A percentile compares a stretch with the other conserved stretches of the same genome.
phyloP scores from a whole-genome alignment of 768 basidiomycete species.

The Russula brevipes region DNA sequence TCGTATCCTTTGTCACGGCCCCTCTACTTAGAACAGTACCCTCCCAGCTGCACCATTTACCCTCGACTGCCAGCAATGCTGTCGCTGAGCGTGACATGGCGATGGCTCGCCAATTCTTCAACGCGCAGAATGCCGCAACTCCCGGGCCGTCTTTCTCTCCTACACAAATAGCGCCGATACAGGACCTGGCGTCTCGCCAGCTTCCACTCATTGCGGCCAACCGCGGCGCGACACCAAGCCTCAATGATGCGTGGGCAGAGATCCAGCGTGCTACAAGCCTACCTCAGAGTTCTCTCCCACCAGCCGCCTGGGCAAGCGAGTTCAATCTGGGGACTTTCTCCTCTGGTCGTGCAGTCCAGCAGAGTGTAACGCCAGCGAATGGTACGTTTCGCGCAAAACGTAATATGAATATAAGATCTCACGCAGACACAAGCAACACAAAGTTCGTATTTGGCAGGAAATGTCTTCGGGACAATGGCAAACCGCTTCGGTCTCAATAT shows the following conservation, averaged over 20 bases:
- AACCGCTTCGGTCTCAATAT: slow-evolving; percentile 25
- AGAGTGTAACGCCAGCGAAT: background rate
- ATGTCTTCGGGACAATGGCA: slow-evolving; percentile 15
- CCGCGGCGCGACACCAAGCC: background rate
- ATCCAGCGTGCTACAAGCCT: slow-evolving; percentile 8
- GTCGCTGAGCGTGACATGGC: slow-evolving; percentile 62
- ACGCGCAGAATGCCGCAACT: slow-evolving; percentile 37
- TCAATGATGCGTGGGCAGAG: slow-evolving; percentile 20
- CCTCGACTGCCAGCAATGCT: slow-evolving; percentile 46
- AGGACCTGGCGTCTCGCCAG: slow-evolving; percentile 30
- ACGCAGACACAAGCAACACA: slow-evolving; percentile 13
- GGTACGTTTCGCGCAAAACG: slow-evolving; percentile 1
- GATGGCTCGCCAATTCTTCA: slow-evolving; percentile 78
- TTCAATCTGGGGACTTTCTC: slow-evolving; percentile 10
- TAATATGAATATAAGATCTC: background rate
- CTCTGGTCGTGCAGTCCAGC: slow-evolving; percentile 1
- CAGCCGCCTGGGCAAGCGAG: slow-evolving; percentile 27
- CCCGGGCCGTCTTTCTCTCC: slow-evolving; percentile 35
- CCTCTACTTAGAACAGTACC: background rate
- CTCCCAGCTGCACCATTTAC: slow-evolving; percentile 68
- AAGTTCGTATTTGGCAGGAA: slow-evolving; percentile 3
- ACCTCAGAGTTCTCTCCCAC: background rate
- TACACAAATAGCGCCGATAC: slow-evolving; percentile 33
- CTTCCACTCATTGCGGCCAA: slow-evolving; percentile 31
- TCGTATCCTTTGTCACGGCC: background rate